Percentiles rank a stretch among this genome's conserved stretches.
These are phyloP conservation scores for Pontederia crassipes DNA, from an alignment of 176 grass and related monocot genomes.

Conservation along the genomic window DNA sequence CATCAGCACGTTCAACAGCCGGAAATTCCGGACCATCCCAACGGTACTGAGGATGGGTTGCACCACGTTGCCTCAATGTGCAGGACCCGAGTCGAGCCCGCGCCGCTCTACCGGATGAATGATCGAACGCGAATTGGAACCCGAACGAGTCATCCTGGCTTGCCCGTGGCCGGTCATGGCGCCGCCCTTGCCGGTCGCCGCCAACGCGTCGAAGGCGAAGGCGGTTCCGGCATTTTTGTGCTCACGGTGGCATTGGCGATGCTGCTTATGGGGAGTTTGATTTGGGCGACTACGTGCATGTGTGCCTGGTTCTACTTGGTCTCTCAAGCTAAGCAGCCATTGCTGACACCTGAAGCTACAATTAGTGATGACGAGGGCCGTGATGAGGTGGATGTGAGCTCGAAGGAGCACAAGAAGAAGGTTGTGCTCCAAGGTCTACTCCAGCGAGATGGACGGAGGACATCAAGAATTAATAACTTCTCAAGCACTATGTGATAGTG, in stretches of 20 bases:
- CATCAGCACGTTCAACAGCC: not conserved
- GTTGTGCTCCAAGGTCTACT: constrained; percentile 32
- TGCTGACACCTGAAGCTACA: not conserved
- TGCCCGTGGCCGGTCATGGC: not conserved
- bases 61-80: constrained; percentile 11
- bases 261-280: constrained; percentile 16
- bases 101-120: constrained; percentile 4
- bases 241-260: constrained; percentile 9
- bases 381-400: constrained; percentile 11
- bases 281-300: constrained; percentile 7
- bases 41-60: not conserved
- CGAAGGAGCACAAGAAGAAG: constrained; percentile 25
- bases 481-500: too few species aligned
- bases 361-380: not conserved
- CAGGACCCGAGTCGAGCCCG: not conserved
- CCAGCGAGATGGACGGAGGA: constrained; percentile 6
- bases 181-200: not conserved
- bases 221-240: not conserved
- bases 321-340: constrained; percentile 1
- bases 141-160: constrained; percentile 8
- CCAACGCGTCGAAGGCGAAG: too few species aligned
- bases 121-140: constrained; percentile 8
- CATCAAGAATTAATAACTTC: not conserved
- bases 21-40: not conserved
- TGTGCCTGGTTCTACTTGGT: constrained; percentile 18